Evolutionary conservation across 352 stramenopile genomes (phyloP), one percentile per base, ranked within the genome.

Genomic region (Globisporangium middletonii): DNA sequence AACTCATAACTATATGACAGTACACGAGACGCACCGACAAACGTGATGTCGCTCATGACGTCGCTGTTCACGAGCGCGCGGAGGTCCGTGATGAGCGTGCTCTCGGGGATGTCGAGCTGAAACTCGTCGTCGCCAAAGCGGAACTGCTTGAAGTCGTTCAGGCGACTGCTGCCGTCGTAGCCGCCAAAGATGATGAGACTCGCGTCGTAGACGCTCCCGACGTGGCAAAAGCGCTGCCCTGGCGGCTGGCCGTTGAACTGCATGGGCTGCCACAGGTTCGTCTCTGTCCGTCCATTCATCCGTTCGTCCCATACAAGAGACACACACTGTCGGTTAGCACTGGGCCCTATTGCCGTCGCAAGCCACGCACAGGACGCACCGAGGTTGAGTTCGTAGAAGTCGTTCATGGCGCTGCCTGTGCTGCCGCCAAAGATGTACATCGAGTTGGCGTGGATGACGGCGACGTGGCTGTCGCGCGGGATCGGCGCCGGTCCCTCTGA

Each of bases 391-490:
- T 99, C 96, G 64, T 98, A 91, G 55, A 99, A 97, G 72, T 99
- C 97, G 69, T 98, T 99, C 86, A 99, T 98, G 18, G 96, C 95
- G 46, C 75, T 96, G 50, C 96, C 96, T 41, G 91, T 98, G 27
- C 88, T 98, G 8, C 97, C 97, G n/a, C 89, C 91, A 73, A 97
- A 97, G 38, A 98, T 89, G 73, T 95, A 98, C 89, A 98, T 98
- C 30, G 79, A 96, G 64, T 96, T 88, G 12, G 79, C 87, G 69
- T 98, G 80, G 33, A 97, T 89, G 12, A 98, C 91, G 43, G 88
- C 89, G 49, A 99, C 88, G 70, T 99, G 97, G 57, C 88, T 98
- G 78, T 99, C 96, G 42, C 97, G 78, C n/a, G 96, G 91, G 47
- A 97, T 94, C 30, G 97, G 97, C 16, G 89, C 77, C 1, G 83